Evolutionary conservation across 768 basidiomycete species (phyloP), one percentile per base, ranked within the genome.

Genomic region (Crucibulum laeve): DNA sequence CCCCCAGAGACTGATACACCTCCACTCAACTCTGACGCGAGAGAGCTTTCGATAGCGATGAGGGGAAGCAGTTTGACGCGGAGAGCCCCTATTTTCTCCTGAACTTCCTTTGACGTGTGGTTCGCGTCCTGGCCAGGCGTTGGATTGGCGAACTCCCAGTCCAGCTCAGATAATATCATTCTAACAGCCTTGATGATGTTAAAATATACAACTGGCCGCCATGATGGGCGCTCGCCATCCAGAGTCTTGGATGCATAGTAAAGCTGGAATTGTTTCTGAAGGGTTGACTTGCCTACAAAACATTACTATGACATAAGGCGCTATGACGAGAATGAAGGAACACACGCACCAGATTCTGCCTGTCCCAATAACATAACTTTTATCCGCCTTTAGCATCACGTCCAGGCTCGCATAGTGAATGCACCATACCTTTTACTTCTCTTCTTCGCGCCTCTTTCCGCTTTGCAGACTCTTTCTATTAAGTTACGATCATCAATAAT

Each of bases 251-350:
- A 80, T 5, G 87, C 81, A 54, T 89, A 88, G 63, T 81, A 84
- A 1, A 90, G 71, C 55, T 91, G 87, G 55, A 91, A 87, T 60
- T 91, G 87, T 55, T 90, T 90, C 55, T 84, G 85, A 10, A 91
- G 71, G 2, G 89, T 91, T 2, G 87, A 88, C 62, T 91, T 91
- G 26, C 87, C 87, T 64, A 21, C 19, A 5, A 40, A 25, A 34
- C 13, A 22, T 25, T 36, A 35, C 13, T 19, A 35, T 4, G 19
- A 21, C 35, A 35, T 4, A 28, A 42, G 25, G 22, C 24, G 18
- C 24, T 25, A 3, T 21, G 6, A 36, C 14, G 4, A 22, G n/a
- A 19, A 37, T 37, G 15, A 22, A 19, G 3, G 3, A 35, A 13
- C 13, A 45, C 42, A 15, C 55, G 38, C 53, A 67, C 76, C 76